phyloP scores from a whole-genome alignment of 129 eudicot genomes.

The Scalesia atractyloides region DNA sequence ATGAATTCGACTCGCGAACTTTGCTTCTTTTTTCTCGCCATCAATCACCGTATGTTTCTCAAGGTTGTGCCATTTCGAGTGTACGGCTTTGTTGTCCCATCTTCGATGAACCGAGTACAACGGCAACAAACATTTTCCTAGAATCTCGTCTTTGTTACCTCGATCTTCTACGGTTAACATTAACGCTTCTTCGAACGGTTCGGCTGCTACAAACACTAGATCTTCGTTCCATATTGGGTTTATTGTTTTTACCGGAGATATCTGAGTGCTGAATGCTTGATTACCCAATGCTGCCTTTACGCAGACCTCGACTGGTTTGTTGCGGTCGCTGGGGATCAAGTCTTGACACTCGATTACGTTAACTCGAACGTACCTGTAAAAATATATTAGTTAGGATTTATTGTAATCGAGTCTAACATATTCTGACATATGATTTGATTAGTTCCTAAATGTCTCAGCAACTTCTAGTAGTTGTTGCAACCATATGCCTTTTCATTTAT shows the following conservation, averaged over 20 bases:
- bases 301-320: slow-evolving; percentile 49
- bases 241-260: slow-evolving; percentile 43
- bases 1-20: slow-evolving; percentile 81
- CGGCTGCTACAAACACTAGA: slow-evolving; percentile 68
- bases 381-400: too few species aligned
- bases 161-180: slow-evolving; percentile 69
- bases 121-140: slow-evolving; percentile 59
- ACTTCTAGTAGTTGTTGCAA: too few species aligned
- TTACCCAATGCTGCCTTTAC: slow-evolving; percentile 62
- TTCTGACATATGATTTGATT: too few species aligned
- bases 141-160: slow-evolving; percentile 54
- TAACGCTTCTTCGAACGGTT: slow-evolving; percentile 84
- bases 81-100: slow-evolving; percentile 77
- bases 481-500: too few species aligned
- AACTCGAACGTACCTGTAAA: slow-evolving; percentile 68
- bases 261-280: slow-evolving; percentile 51
- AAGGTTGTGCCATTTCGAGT: slow-evolving; percentile 74
- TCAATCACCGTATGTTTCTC: slow-evolving; percentile 59
- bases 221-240: slow-evolving; percentile 95
- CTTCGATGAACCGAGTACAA: slow-evolving; percentile 50
- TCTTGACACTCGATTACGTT: slow-evolving; percentile 90
- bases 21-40: slow-evolving; percentile 66
- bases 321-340: slow-evolving; percentile 61
- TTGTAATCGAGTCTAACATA: too few species aligned
- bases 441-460: too few species aligned